Base-by-base conservation (phyloP, 768 basidiomycete genomes). In the Pulveroboletus sp. region DNA sequence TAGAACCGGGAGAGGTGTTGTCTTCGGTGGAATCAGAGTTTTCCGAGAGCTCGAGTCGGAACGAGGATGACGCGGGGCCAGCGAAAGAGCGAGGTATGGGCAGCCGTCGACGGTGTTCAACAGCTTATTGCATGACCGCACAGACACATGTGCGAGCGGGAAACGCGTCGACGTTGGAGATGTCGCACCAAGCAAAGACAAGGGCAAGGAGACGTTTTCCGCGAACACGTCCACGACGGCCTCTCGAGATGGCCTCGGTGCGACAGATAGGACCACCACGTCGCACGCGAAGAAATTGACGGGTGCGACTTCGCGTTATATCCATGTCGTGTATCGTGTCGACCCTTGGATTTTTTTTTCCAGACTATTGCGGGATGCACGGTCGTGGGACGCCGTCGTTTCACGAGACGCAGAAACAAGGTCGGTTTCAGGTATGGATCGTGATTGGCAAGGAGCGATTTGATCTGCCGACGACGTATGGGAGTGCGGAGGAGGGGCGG, bases 401-500 rank as follows among this genome's bases (percentile, higher is more conserved):
- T 46, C 61, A 67, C 39, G 56, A 71, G 42, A 61, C 67, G 54
- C 47, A 49, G 31, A 35, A 17, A 1, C 40, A 54, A 21, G 47
- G 40, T 18, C 55, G 45, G 11, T 72, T 69, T 46, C 72, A 69
- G 31, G 75, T 75, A 5, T 78, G 77, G 76, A 71, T 76, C n/a
- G 65, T 74, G 49, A 69, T 77, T 37, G 74, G 72, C 15, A 66
- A 65, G 31, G 73, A 74, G 39, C 69, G 71, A 21, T 69, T 73
- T 40, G 75, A 77, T 57, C 65, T 77, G n/a, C 75, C 67, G 12
- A 65, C 64, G 40, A 67, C 61, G 18, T 78, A 75, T 50, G 47
- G 49, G 28, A 73, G 60, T 27, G 55, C 68, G 32, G 67, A 66
- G 32, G 71, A 73, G 52, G 76, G 76, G 15, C 59, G 69, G 37